Conservation (phyloP, 306 rosid species). For the Rosa lucieae region DNA sequence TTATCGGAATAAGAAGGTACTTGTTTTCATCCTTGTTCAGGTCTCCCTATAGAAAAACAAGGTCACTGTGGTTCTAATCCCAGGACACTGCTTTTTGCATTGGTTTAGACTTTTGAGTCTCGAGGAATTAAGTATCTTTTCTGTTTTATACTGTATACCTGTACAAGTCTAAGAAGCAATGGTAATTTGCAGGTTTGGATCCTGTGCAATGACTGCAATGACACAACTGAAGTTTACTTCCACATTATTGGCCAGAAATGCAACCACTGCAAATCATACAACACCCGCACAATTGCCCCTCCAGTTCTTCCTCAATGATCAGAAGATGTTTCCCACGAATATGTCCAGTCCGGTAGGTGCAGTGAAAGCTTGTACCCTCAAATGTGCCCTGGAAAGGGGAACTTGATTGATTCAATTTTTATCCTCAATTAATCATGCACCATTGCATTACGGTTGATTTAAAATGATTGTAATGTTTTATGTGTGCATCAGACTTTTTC, state of each 20-base stretch:
- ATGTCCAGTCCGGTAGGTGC: slow-evolving; percentile 8
- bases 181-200: slow-evolving; percentile 84
- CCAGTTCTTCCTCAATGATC: slow-evolving; percentile 84
- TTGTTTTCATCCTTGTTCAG: slow-evolving; percentile 15
- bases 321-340: slow-evolving; percentile 23
- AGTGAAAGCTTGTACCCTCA: slow-evolving; percentile 7
- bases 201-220: slow-evolving; percentile 93
- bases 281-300: slow-evolving; percentile 87
- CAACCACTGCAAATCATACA: slow-evolving; percentile 85
- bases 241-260: slow-evolving; percentile 94
- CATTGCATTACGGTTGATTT: slow-evolving; percentile 23
- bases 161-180: slow-evolving; percentile 18
- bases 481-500: slow-evolving; percentile 26
- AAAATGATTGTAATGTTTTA: slow-evolving; percentile 12
- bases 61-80: not conserved
- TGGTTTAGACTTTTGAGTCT: not conserved
- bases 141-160: not conserved
- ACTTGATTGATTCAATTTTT: slow-evolving; percentile 4
- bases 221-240: slow-evolving; percentile 83
- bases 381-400: slow-evolving; percentile 3
- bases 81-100: not conserved
- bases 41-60: not conserved
- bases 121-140: not conserved
- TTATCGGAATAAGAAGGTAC: slow-evolving; percentile 79
- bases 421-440: slow-evolving; percentile 11